phyloP scores from a whole-genome alignment of 805 yeast genomes.

The Ogataea thermomethanolica region DNA sequence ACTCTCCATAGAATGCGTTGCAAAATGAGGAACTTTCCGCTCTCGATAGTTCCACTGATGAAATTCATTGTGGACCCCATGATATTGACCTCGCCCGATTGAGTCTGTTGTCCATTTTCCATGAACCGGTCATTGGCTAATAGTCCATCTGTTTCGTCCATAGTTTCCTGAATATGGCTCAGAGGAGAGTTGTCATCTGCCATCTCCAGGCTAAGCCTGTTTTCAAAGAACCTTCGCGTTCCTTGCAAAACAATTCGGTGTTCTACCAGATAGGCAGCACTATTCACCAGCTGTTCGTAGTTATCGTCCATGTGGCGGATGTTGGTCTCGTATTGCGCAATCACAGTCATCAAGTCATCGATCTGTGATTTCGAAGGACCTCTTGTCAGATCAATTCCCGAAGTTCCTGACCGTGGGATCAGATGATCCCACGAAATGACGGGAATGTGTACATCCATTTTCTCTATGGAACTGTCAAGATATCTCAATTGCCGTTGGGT shows the following conservation, averaged over 20 bases:
- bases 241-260: slow-evolving; percentile 53
- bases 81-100: slow-evolving; percentile 33
- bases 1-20: slow-evolving; percentile 90
- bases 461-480: slow-evolving; percentile 47
- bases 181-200: slow-evolving; percentile 25
- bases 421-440: slow-evolving; percentile 27
- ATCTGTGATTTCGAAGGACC: slow-evolving; percentile 52
- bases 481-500: slow-evolving; percentile 79
- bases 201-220: slow-evolving; percentile 31
- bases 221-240: slow-evolving; percentile 35
- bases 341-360: slow-evolving; percentile 62
- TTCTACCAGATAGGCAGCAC: slow-evolving; percentile 62
- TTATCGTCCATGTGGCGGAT: slow-evolving; percentile 69
- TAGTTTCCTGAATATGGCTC: slow-evolving; percentile 26
- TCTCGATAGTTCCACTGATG: slow-evolving; percentile 76
- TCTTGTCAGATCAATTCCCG: slow-evolving; percentile 11
- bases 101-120: slow-evolving; percentile 20
- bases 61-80: slow-evolving; percentile 41
- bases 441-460: slow-evolving; percentile 39
- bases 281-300: slow-evolving; percentile 53
- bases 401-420: slow-evolving; percentile 17
- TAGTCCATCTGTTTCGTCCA: slow-evolving; percentile 26
- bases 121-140: slow-evolving; percentile 23
- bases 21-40: slow-evolving; percentile 63
- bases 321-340: slow-evolving; percentile 65